Conservation (phyloP, 2,329 filamentous ascomycete genomes). For the Ophiocordyceps robertsii region DNA sequence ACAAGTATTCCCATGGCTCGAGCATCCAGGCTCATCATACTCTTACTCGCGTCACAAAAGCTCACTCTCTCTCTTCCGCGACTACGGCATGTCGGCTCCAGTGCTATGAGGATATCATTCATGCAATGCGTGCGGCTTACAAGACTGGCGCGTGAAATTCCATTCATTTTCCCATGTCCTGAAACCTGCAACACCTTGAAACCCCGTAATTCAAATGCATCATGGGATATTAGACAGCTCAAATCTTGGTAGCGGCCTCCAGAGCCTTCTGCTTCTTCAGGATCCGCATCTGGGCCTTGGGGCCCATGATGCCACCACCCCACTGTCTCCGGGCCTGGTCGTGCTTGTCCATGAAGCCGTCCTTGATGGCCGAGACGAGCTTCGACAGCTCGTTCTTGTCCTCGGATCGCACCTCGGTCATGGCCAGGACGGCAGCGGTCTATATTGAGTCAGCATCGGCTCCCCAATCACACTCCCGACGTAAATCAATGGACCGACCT, state of each 20-base stretch:
- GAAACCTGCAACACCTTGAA: slow-evolving; percentile 26
- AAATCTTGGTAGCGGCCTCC: slow-evolving; percentile 96
- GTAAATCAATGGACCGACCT: slow-evolving; percentile 43
- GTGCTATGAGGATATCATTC: not conserved
- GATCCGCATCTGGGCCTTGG: slow-evolving; percentile 71
- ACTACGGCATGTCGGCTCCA: not conserved
- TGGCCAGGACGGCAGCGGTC: slow-evolving; percentile 90
- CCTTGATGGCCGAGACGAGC: slow-evolving; percentile 92
- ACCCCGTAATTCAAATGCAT: slow-evolving; percentile 24
- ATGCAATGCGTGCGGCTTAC: slow-evolving; percentile 1
- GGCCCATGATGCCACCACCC: slow-evolving; percentile 99
- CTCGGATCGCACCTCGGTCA: slow-evolving; percentile 94
- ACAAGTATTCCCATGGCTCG: no score
- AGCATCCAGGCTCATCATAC: no score
- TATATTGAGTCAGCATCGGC: slow-evolving; percentile 16
- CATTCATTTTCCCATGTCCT: slow-evolving; percentile 28
- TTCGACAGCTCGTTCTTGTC: slow-evolving; percentile 98
- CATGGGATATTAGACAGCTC: slow-evolving; percentile 32
- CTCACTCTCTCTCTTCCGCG: no score
- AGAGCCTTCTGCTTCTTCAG: slow-evolving; percentile 89
- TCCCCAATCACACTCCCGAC: not conserved
- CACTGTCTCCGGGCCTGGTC: slow-evolving; percentile 86
- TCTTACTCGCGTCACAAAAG: no score
- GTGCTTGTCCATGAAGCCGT: slow-evolving; percentile 92
- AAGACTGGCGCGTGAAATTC: slow-evolving; percentile 22